Conservation (phyloP, 2,329 filamentous ascomycete genomes). For the Colletotrichum simmondsii region DNA sequence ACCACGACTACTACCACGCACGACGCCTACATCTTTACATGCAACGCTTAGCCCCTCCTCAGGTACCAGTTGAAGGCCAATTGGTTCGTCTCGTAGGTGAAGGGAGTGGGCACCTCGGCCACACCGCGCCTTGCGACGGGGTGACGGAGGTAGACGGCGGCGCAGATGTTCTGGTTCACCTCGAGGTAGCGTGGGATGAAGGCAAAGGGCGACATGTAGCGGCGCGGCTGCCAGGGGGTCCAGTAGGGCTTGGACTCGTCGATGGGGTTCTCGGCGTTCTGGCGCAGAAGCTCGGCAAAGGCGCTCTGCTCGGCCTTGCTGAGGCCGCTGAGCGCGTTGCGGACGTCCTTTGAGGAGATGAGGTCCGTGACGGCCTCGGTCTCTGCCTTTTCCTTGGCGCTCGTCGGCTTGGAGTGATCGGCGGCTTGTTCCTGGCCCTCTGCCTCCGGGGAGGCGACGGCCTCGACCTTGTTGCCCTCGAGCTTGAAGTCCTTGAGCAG, state of each 20-base stretch:
- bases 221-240: slow-evolving; percentile 89
- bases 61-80: slow-evolving; percentile 96
- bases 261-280: slow-evolving; percentile 79
- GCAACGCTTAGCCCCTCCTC: slow-evolving; percentile 71
- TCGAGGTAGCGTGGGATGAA: slow-evolving; percentile 96
- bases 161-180: slow-evolving; percentile 97
- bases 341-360: slow-evolving; percentile 19
- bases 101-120: slow-evolving; percentile 88
- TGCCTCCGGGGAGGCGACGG: slow-evolving; percentile 33
- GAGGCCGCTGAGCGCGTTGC: slow-evolving; percentile 42
- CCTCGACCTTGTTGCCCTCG: slow-evolving; percentile 44
- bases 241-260: slow-evolving; percentile 85
- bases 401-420: not conserved
- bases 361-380: slow-evolving; percentile 13
- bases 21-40: not conserved
- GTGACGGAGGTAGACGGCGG: slow-evolving; percentile 93
- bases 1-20: not conserved
- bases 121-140: slow-evolving; percentile 86
- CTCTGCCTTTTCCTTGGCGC: slow-evolving; percentile 8
- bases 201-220: slow-evolving; percentile 91
- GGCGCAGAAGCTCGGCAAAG: slow-evolving; percentile 67
- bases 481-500: slow-evolving; percentile 60
- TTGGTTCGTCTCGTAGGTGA: slow-evolving; percentile 75
- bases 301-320: slow-evolving; percentile 62
- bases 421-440: slow-evolving; percentile 39